Evolutionary conservation across 1,139 yeast genomes (phyloP), one percentile per base, ranked within the genome.

Genomic region (Lodderomyces margitis): DNA sequence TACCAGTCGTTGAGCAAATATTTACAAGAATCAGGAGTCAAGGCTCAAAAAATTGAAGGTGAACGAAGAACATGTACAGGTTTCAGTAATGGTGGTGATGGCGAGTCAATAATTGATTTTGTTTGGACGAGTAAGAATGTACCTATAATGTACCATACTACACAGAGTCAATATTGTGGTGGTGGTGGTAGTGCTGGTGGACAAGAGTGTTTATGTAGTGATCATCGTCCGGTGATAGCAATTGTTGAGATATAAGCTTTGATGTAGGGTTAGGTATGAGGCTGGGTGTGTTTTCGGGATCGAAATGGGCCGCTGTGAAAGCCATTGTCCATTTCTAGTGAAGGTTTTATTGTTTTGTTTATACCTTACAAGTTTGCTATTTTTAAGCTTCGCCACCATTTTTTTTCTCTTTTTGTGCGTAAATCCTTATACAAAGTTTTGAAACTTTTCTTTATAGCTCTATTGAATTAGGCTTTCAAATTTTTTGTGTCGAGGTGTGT

Each of bases 11-110:
- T 62, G 5, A 53, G 63, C 2, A 64, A 66, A 5, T 39, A 43
- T 5, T 43, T 55, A 46, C 48, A 47, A 5, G 68, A 61, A 41
- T 46, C 65, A 0, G 68, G 70, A 48, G 40, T 42, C 14, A 61
- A 62, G 10, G 60, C 70, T 39, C 53, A 57, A 24, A 79, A 74
- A 46, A 54, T 54, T 34, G 41, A 55, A 19, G 57, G 55, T 5
- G 48, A 42, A 23, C 42, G 44, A 25, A 37, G 64, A 9, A 71
- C 78, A 2, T 68, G 62, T 46, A 64, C 72, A 11, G 76, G 77
- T 1, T 74, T 72, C 47, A 43, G 37, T 41, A 25, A 25, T 25
- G 30, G 30, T 10, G 50, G 57, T 1, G 51, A 52, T 37, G 62
- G 56, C 21, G 56, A 53, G 39, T 47, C 56, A 10, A 54, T 55